phyloP scores from a whole-genome alignment of 768 basidiomycete species.

The Dentipellis sp. region DNA sequence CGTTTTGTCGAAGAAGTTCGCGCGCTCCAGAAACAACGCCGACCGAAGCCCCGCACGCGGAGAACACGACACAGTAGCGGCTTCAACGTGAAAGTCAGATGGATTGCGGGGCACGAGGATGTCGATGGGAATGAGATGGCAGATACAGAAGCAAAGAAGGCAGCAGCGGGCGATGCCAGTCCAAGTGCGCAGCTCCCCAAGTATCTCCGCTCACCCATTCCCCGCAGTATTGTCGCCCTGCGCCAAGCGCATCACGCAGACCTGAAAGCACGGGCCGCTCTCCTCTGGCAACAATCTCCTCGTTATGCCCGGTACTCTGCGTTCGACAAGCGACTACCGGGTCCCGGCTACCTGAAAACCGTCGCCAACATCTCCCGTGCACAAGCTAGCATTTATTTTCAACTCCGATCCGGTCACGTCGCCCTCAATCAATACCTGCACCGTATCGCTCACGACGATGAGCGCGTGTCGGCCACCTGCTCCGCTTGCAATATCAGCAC shows the following conservation, averaged over 20 bases:
- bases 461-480: not conserved
- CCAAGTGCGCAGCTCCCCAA: not conserved
- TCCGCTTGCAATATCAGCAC: not conserved
- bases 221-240: not conserved
- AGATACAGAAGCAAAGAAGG: not conserved
- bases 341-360: not conserved
- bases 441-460: not conserved
- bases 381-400: not conserved
- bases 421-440: not conserved
- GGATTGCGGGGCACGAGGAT: not conserved
- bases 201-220: not conserved
- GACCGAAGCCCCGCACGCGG: too few species aligned
- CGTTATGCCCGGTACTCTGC: not conserved
- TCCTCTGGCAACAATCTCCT: not conserved
- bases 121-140: not conserved
- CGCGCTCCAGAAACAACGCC: not conserved
- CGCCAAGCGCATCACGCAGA: not conserved
- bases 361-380: not conserved
- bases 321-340: not conserved
- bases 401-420: not conserved
- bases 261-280: not conserved
- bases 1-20: not conserved
- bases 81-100: not conserved
- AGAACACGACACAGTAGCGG: too few species aligned
- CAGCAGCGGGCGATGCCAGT: not conserved